Evolutionary conservation across 352 stramenopile genomes (phyloP).

Genomic region (Aphanomyces invadans): DNA sequence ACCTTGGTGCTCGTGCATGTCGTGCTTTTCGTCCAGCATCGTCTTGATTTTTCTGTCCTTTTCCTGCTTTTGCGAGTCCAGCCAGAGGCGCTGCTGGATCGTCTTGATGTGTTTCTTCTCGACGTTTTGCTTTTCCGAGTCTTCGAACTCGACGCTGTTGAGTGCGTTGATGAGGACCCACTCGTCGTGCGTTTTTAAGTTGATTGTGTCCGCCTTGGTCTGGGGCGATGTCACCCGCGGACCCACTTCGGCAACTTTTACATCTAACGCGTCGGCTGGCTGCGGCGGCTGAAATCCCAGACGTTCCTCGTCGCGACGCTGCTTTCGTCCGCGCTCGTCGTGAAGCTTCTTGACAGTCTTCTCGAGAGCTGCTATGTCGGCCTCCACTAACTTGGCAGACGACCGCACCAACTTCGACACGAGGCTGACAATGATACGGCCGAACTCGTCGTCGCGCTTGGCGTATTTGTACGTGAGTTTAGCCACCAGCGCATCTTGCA

Average conservation of each 20-base stretch:
- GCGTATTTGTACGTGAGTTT: conserved; percentile 54
- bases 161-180: conserved; percentile 69
- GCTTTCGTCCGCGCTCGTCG: conserved; percentile 35
- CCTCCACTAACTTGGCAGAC: conserved; percentile 42
- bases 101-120: conserved; percentile 46
- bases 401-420: conserved; percentile 47
- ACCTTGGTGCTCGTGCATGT: conserved; percentile 25
- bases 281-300: conserved; percentile 8
- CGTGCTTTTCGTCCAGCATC: conserved; percentile 36
- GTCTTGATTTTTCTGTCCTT: conserved; percentile 35
- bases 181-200: conserved; percentile 47
- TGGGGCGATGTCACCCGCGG: background rate
- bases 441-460: conserved; percentile 44
- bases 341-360: conserved; percentile 58
- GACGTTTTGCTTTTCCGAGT: conserved; percentile 39
- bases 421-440: conserved; percentile 46
- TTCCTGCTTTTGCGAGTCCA: conserved; percentile 48
- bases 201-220: background rate
- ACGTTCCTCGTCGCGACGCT: conserved; percentile 13
- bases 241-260: conserved; percentile 25
- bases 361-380: conserved; percentile 54
- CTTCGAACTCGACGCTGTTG: conserved; percentile 59
- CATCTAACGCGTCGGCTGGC: conserved; percentile 14
- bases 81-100: conserved; percentile 43
- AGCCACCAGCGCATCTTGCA: conserved; percentile 42